Evolutionary conservation across 2,329 filamentous ascomycete genomes (phyloP).

Genomic region (Cladosporium velox): DNA sequence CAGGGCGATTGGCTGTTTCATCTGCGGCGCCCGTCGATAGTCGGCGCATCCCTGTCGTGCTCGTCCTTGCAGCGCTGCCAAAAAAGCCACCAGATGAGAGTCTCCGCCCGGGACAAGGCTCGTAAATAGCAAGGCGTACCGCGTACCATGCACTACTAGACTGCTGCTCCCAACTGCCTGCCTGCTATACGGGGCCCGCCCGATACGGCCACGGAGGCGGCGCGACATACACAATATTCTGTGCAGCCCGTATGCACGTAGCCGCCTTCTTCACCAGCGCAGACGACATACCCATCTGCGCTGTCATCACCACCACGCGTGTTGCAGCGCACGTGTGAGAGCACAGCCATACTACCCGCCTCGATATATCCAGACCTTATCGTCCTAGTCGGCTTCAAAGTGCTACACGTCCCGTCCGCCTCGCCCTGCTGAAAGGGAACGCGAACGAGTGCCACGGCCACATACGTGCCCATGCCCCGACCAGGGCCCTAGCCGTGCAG

Average conservation of each 20-base stretch:
- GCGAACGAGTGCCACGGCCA: constrained; percentile 6
- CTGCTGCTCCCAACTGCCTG: too few relatives aligned
- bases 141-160: not conserved
- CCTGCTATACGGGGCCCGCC: constrained; percentile 2
- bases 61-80: constrained; percentile 1
- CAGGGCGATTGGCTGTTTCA: constrained; percentile 18
- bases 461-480: constrained; percentile 3
- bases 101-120: constrained; percentile 9
- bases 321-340: not conserved
- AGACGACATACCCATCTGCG: not conserved
- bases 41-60: constrained; percentile 3
- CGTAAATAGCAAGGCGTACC: constrained; percentile 11
- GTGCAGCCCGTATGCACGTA: constrained; percentile 3
- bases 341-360: not conserved
- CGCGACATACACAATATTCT: not conserved
- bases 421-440: not conserved
- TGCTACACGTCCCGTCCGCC: not conserved
- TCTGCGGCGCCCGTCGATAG: constrained; percentile 9
- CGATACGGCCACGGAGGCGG: constrained; percentile 7
- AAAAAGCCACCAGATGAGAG: not conserved
- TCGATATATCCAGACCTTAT: not conserved
- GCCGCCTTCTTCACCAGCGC: constrained; percentile 16
- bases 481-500: constrained; percentile 8
- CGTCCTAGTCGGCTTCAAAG: not conserved
- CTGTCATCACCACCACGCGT: constrained; percentile 8